Percentiles rank a stretch among this genome's conserved stretches.
These are phyloP conservation scores for Kernera saxatilis DNA, from an alignment of 345 rosid genomes.

Conservation along the genomic window DNA sequence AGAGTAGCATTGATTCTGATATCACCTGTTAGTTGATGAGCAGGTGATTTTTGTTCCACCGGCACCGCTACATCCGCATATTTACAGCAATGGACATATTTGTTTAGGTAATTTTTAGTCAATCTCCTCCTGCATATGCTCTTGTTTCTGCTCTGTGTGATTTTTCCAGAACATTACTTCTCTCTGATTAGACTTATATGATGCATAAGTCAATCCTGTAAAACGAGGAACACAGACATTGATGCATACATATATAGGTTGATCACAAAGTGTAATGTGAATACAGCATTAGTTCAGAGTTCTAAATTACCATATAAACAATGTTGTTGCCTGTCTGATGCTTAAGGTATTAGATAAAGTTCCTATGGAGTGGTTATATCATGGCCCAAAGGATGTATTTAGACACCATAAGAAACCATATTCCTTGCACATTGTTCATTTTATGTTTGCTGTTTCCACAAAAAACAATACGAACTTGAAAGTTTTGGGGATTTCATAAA, in stretches of 20 bases:
- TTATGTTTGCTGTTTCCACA: background rate
- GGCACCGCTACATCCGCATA: constrained; percentile 75
- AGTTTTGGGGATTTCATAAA: no score
- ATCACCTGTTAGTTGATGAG: no score
- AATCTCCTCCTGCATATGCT: background rate
- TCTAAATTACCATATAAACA: background rate
- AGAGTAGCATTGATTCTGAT: no score
- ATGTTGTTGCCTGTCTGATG: background rate
- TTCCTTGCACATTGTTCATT: background rate
- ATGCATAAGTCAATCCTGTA: background rate
- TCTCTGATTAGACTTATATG: background rate
- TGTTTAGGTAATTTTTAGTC: constrained; percentile 28
- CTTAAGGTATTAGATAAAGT: no score
- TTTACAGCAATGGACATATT: constrained; percentile 81
- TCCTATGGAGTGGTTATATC: no score
- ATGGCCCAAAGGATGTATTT: no score
- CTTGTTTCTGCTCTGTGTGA: background rate
- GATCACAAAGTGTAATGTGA: background rate
- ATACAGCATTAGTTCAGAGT: no score
- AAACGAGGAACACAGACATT: background rate
- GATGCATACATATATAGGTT: background rate
- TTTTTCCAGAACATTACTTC: background rate
- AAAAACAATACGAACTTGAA: no score
- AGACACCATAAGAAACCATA: no score
- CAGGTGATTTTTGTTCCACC: constrained; percentile 55